Evolutionary conservation across 129 eudicot species (phyloP), one percentile per base, ranked within the genome.

Genomic region (Heracleum sosnowskyi): DNA sequence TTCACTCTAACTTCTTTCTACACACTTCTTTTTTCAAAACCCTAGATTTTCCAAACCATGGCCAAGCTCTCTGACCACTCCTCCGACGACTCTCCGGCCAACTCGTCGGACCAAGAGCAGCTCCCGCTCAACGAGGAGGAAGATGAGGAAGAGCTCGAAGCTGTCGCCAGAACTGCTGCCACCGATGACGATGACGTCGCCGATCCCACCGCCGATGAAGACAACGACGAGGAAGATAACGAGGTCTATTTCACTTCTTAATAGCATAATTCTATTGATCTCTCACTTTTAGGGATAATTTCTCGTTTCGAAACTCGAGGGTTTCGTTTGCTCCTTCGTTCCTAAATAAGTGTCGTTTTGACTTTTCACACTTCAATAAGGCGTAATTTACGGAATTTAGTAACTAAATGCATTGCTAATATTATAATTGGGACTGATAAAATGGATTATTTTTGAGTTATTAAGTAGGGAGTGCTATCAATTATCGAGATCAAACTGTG

Each of bases 71-170:
- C 93, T 5, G 88, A 87, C 74, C 83, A 84, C 24, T 92, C 91
- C 0, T 86, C 96, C 76, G 96, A 89, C 26, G 91, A 89, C 15
- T 87, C 88, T 22, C 41, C 74, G 40, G 34, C 75, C 0, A 47
- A 73, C 77, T 91, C 91, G 18, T 92, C 85, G 70, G 97, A 86
- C 39, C 97, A 93, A 40, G 76, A 80, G 75, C 79, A 42, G 63
- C 53, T 81, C 34, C 96, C 81, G 81, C 85, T 77, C 28, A 77
- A 82, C 71, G 84, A 89, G 28, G 92, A 86, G 76, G 98, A 83
- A 26, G 98, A 95, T 68, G 96, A 95, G 75, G 97, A 94, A 75
- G 98, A 95, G 81, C 91, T 95, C 33, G 97, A 95, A 81, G 98
- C 98, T 28, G 98, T 95, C 12, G 96, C 97, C 4, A 81, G 91